Conservation (phyloP, 371 early-diverging fungal species). For the Mortierella sp. region DNA sequence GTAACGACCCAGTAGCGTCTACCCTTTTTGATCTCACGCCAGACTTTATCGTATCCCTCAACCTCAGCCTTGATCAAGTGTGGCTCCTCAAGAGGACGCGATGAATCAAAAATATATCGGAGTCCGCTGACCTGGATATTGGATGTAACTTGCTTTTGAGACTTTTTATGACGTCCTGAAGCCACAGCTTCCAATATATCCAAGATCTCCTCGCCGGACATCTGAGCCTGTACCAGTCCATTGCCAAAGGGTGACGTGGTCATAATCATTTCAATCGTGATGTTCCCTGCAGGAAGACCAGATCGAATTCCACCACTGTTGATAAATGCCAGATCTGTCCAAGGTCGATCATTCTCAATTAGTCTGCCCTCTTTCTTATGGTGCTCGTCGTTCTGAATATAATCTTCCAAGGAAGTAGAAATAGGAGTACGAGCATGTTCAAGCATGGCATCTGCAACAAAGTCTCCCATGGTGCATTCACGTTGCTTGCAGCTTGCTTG, state of each 20-base stretch:
- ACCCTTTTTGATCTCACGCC: constrained; percentile 23
- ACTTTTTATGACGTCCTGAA: constrained; percentile 26
- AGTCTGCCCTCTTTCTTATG: neutral
- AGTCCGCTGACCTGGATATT: constrained; percentile 57
- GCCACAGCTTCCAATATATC: constrained; percentile 60
- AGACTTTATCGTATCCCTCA: constrained; percentile 20
- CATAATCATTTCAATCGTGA: constrained; percentile 66
- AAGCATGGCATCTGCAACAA: constrained; percentile 71
- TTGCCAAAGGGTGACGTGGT: constrained; percentile 72
- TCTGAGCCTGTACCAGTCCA: constrained; percentile 55
- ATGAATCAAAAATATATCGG: constrained; percentile 37
- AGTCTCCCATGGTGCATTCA: constrained; percentile 69
- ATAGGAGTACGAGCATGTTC: constrained; percentile 30
- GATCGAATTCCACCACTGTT: constrained; percentile 75
- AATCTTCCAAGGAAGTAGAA: neutral
- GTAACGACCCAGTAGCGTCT: constrained; percentile 64
- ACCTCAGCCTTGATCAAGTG: constrained; percentile 32
- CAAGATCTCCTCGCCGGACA: constrained; percentile 62
- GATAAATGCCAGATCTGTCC: constrained; percentile 59
- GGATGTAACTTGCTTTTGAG: constrained; percentile 53
- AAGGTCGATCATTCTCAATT: constrained; percentile 5
- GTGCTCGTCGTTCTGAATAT: neutral
- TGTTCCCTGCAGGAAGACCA: constrained; percentile 59
- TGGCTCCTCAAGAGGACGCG: constrained; percentile 11
- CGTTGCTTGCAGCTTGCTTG: constrained; percentile 53